Evolutionary conservation across 73 alveolate species (phyloP).

Genomic region (Paramecium primaurelia): DNA sequence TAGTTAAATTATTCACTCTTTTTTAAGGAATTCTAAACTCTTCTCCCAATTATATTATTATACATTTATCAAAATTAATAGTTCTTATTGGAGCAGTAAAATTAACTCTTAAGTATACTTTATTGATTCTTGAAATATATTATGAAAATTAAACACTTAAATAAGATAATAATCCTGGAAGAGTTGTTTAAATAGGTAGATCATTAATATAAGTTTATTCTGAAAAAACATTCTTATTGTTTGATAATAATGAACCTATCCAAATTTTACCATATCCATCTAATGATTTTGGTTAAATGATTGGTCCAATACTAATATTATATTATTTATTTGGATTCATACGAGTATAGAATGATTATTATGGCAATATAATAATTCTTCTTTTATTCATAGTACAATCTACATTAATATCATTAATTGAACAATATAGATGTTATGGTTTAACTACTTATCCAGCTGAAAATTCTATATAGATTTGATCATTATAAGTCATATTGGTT

Average conservation of each 20-base stretch:
- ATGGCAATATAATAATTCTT: background rate
- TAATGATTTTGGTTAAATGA: background rate
- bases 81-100: constrained; percentile 36
- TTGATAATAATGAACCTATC: background rate
- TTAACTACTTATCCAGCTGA: background rate
- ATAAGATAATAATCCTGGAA: background rate
- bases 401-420: background rate
- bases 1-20: background rate
- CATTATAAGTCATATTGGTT: background rate
- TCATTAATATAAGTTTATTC: background rate
- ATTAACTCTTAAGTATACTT: background rate
- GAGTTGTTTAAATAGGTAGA: background rate
- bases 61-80: background rate
- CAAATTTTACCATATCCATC: constrained; percentile 35
- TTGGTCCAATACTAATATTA: background rate
- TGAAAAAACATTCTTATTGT: background rate
- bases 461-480: background rate
- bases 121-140: background rate
- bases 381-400: background rate
- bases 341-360: background rate
- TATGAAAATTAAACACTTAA: background rate
- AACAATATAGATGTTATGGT: background rate
- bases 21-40: background rate
- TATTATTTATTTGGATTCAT: background rate
- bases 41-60: background rate